Conservation (phyloP, 805 yeast genomes). For the Spencermartinsiella europaea region DNA sequence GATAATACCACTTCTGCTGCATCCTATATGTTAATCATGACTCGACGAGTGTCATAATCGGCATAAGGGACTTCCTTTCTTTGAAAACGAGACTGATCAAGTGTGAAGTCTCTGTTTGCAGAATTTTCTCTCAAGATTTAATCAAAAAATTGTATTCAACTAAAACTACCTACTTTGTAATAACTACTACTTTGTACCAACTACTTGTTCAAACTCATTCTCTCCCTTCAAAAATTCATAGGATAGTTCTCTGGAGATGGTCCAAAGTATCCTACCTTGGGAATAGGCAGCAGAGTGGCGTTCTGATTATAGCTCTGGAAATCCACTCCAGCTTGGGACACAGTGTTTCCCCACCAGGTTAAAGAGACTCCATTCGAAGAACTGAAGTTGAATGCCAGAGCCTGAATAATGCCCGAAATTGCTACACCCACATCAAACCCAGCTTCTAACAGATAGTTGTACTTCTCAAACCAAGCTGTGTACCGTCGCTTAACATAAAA, state of each 20-base stretch:
- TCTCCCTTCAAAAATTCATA: background rate
- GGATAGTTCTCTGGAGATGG: constrained; percentile 11
- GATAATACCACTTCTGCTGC: no score
- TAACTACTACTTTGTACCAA: no score
- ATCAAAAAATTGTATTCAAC: no score
- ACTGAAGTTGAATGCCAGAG: constrained; percentile 38
- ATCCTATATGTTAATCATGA: no score
- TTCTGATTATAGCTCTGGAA: constrained; percentile 4
- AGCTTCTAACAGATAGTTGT: constrained; percentile 44
- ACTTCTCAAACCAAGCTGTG: constrained; percentile 48
- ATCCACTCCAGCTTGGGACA: constrained; percentile 14
- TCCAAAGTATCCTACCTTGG: constrained; percentile 19
- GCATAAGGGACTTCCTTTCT: no score
- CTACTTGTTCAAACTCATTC: no score
- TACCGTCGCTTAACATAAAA: constrained; percentile 38
- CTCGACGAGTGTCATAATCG: no score
- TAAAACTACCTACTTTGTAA: no score
- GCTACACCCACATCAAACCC: constrained; percentile 50
- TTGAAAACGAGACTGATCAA: no score
- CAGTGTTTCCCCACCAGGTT: constrained; percentile 47
- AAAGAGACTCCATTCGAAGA: constrained; percentile 27
- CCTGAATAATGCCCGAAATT: constrained; percentile 41
- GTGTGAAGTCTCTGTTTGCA: no score
- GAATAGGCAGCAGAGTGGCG: constrained; percentile 16
- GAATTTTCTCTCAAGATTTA: no score